Base-by-base conservation (phyloP, 164 flowering plant genomes). In the Macadamia integrifolia region DNA sequence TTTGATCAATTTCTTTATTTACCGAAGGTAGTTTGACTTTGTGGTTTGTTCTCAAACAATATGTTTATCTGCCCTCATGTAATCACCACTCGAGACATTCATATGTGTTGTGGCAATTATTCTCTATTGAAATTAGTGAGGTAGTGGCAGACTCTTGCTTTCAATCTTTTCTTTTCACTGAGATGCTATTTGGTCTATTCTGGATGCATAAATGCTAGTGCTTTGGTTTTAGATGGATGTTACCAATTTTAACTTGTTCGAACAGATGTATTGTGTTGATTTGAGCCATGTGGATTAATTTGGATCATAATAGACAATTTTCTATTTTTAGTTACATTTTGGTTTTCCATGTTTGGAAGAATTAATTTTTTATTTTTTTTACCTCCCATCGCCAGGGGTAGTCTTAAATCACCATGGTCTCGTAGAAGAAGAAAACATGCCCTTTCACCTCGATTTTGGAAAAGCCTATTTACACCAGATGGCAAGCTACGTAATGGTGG, bases 361-460 rank as follows among this genome's bases (percentile, higher is more conserved):
- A 9, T 35, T 57, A 13, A 67, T 23, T 29, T 44, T 52, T 4
- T 4, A n/a, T n/a, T n/a, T n/a, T 49, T 14, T 13, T 66, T 35
- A 1, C 66, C 53, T 29, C 66, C 65, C 55, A 30, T 65, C 71
- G 79, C 60, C 87, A 92, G 97, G 76, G 77, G 80, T 52, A 85
- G 77, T 61, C 89, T 87, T 56, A 95, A 95, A 75, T 95, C 98
- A 56, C 98, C 99, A 60, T 95, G 99, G 99, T 95, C 97, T 14
- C 89, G 93, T 29, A 78, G 91, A 70, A 92, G 85, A 77, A 88
- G 94, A 76, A 95, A 92, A 76, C 85, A 73, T 74, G 81, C 87
- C 48, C 94, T 95, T 71, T 72, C 87, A 65, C 86, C 90, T 59
- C 81, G 78, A 61, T 89, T 81, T 40, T 95, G 99, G 99, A 87